Evolutionary conservation across 169 alveolate genomes (phyloP).

Genomic region (Babesia sp.): DNA sequence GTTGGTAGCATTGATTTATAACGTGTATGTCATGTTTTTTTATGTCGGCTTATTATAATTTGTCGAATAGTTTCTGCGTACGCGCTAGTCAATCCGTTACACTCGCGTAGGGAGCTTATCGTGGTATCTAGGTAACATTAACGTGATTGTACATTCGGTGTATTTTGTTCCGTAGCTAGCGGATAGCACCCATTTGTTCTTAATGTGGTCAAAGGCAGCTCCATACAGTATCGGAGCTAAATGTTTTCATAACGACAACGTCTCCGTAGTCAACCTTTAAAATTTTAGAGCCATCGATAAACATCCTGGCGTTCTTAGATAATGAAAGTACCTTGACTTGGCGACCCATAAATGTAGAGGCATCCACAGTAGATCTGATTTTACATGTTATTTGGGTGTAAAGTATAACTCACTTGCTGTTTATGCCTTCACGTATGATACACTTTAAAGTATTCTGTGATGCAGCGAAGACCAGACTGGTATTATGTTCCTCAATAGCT

Average conservation of each 20-base stretch:
- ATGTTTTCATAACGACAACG: conserved; percentile 56
- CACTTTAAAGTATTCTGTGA: conserved; percentile 66
- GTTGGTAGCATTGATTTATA: no score
- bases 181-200: no score
- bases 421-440: conserved; percentile 73
- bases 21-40: no score
- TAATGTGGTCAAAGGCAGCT: conserved; percentile 51
- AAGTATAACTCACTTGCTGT: conserved; percentile 44
- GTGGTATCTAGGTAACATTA: no score
- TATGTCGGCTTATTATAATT: no score
- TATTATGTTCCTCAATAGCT: conserved; percentile 61
- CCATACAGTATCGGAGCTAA: conserved; percentile 59
- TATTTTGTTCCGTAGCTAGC: no score
- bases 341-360: conserved; percentile 32
- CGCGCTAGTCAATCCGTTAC: no score
- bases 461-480: conserved; percentile 69
- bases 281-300: conserved; percentile 60
- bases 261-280: conserved; percentile 63
- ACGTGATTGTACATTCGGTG: no score
- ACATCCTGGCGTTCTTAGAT: conserved; percentile 49
- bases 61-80: no score
- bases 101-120: no score
- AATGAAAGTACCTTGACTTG: conserved; percentile 60
- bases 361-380: conserved; percentile 44
- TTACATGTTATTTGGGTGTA: neutral